phyloP scores from a whole-genome alignment of 768 basidiomycete species.

The Termitomyces sp. region DNA sequence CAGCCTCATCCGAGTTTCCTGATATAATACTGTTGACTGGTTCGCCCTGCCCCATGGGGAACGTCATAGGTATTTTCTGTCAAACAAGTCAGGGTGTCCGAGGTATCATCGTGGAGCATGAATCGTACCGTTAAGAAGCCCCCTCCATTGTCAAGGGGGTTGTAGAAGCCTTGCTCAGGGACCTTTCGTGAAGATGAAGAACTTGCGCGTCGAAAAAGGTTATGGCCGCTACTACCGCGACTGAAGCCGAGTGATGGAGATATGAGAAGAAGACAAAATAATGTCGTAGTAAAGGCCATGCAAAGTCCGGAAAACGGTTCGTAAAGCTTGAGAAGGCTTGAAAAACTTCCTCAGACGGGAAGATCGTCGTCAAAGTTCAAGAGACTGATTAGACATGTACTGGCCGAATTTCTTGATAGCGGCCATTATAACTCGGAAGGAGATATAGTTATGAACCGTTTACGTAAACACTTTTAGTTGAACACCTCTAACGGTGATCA shows the following conservation, averaged over 20 bases:
- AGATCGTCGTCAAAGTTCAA: neutral
- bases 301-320: neutral
- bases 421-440: slow-evolving; percentile 2
- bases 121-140: slow-evolving; percentile 65
- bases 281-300: slow-evolving; percentile 14
- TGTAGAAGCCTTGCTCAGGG: slow-evolving; percentile 54
- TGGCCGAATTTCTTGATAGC: neutral
- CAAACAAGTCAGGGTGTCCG: neutral
- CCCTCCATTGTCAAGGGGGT: slow-evolving; percentile 54
- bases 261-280: slow-evolving; percentile 28
- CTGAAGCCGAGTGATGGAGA: slow-evolving; percentile 18
- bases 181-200: slow-evolving; percentile 26
- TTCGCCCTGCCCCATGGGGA: slow-evolving; percentile 74
- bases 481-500: neutral
- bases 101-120: neutral
- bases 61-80: slow-evolving; percentile 53
- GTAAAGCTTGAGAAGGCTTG: neutral
- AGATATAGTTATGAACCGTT: neutral
- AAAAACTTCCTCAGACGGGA: neutral
- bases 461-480: slow-evolving; percentile 5
- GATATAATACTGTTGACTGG: slow-evolving; percentile 83
- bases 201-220: slow-evolving; percentile 8
- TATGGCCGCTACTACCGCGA: slow-evolving; percentile 1
- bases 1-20: slow-evolving; percentile 63
- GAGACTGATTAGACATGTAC: neutral